These are phyloP conservation scores for Neostapfia colusana DNA, from an alignment of 176 grass and related monocot genomes.

Conservation along the genomic window DNA sequence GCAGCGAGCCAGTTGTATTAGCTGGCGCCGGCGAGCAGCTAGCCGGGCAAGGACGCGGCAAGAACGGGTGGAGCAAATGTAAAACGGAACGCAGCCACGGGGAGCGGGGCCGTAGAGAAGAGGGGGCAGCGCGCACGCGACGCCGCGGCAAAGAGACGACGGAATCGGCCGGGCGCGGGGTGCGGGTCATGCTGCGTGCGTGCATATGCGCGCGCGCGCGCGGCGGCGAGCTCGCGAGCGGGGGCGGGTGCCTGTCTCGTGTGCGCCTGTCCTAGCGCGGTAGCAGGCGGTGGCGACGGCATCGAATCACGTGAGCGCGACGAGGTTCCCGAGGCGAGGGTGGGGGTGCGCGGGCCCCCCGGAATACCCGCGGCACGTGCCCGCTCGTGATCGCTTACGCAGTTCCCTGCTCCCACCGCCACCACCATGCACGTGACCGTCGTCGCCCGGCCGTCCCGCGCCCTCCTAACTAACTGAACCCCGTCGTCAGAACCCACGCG, in stretches of 20 bases:
- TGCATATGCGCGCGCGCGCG: background rate
- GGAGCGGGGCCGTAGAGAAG: too few species aligned
- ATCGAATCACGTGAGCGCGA: constrained; percentile 84
- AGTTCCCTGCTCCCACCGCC: constrained; percentile 20
- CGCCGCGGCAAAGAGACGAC: constrained; percentile 8
- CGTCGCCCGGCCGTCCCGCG: background rate
- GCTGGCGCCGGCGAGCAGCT: background rate
- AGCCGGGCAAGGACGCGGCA: background rate
- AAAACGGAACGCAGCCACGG: background rate
- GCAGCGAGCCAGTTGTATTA: background rate
- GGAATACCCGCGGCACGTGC: constrained; percentile 74
- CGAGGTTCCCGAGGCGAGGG: constrained; percentile 74
- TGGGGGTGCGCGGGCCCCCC: background rate
- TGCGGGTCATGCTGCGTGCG: background rate
- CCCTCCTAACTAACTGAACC: background rate
- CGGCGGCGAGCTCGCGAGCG: background rate
- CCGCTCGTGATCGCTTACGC: constrained; percentile 49
- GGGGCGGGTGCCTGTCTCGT: background rate
- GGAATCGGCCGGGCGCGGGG: too few species aligned
- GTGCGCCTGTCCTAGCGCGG: background rate
- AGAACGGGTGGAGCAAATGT: background rate
- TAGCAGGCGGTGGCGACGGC: constrained; percentile 26
- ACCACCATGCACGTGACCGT: constrained; percentile 50
- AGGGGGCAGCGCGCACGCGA: background rate
- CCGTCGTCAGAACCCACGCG: constrained; percentile 13